Evolutionary conservation across 768 basidiomycete species (phyloP).

Genomic region (Phylloporus scabripes): DNA sequence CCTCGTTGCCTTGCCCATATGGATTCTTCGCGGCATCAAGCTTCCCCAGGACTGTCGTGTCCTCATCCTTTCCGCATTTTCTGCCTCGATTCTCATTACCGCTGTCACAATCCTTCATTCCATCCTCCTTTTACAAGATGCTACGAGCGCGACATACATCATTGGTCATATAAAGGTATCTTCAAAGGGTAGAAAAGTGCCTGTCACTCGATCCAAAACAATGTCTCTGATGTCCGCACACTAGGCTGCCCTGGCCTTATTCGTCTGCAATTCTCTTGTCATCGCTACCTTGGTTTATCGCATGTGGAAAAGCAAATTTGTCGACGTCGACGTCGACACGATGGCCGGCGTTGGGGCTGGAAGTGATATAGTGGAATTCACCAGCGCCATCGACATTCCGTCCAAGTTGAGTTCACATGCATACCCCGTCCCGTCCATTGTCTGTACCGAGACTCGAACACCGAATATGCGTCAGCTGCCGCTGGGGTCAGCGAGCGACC

Average conservation of each 20-base stretch:
- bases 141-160: slow-evolving; percentile 2
- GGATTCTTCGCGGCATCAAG: slow-evolving; percentile 13
- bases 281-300: slow-evolving; percentile 17
- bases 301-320: background rate
- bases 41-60: slow-evolving; percentile 15
- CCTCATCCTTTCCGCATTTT: slow-evolving; percentile 20
- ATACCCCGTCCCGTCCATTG: background rate
- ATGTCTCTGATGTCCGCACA: background rate
- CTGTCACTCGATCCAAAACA: background rate
- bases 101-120: slow-evolving; percentile 22
- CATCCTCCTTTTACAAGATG: slow-evolving; percentile 12
- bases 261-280: slow-evolving; percentile 21
- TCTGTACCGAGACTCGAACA: background rate
- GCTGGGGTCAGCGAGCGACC: background rate
- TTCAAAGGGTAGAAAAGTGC: background rate
- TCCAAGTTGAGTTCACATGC: slow-evolving; percentile 6
- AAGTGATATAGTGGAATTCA: slow-evolving; percentile 6
- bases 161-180: slow-evolving; percentile 24
- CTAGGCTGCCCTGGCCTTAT: slow-evolving; percentile 17
- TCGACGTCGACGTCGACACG: background rate
- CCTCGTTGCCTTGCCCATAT: slow-evolving; percentile 14
- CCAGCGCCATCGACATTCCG: slow-evolving; percentile 15
- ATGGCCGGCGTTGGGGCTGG: background rate
- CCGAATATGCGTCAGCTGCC: background rate
- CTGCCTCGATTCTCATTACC: slow-evolving; percentile 19